Percentiles rank a stretch among this genome's conserved stretches.
phyloP scores from a whole-genome alignment of 2,329 filamentous ascomycete genomes.

The Colletotrichum liaoningense region DNA sequence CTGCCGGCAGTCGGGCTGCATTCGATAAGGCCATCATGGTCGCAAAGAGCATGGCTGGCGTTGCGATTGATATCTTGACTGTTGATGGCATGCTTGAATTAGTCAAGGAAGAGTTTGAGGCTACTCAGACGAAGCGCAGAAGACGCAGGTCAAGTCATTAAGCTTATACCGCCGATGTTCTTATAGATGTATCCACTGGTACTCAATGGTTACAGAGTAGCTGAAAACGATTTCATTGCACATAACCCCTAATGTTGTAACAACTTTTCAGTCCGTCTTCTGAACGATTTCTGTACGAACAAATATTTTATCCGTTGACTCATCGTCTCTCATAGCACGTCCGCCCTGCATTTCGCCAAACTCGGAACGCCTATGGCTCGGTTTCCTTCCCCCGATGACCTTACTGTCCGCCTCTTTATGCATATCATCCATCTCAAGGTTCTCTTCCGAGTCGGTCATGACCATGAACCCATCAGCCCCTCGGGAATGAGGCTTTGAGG shows the following conservation, averaged over 20 bases:
- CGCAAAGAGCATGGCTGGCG: conserved; percentile 60
- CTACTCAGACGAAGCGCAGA: conserved; percentile 41
- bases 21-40: conserved; percentile 59
- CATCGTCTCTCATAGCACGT: not conserved
- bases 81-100: conserved; percentile 53
- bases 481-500: conserved; percentile 4
- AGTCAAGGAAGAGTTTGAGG: conserved; percentile 51
- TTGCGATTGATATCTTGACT: conserved; percentile 59
- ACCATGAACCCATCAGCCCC: conserved; percentile 29
- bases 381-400: not conserved
- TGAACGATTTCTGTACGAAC: conserved; percentile 13
- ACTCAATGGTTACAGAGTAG: not conserved
- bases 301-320: conserved; percentile 6
- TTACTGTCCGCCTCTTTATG: not conserved
- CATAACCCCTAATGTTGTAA: too few relatives aligned
- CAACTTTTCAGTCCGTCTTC: not conserved
- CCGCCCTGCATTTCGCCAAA: not conserved
- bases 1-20: conserved; percentile 59
- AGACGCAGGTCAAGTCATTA: conserved; percentile 2
- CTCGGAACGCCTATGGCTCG: not conserved
- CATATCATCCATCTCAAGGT: conserved; percentile 29
- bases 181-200: not conserved
- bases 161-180: too few relatives aligned
- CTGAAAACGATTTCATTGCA: too few relatives aligned
- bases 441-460: conserved; percentile 35